These are phyloP conservation scores for Pleurotus cornucopiae DNA, from an alignment of 768 basidiomycete species.

Conservation along the genomic window DNA sequence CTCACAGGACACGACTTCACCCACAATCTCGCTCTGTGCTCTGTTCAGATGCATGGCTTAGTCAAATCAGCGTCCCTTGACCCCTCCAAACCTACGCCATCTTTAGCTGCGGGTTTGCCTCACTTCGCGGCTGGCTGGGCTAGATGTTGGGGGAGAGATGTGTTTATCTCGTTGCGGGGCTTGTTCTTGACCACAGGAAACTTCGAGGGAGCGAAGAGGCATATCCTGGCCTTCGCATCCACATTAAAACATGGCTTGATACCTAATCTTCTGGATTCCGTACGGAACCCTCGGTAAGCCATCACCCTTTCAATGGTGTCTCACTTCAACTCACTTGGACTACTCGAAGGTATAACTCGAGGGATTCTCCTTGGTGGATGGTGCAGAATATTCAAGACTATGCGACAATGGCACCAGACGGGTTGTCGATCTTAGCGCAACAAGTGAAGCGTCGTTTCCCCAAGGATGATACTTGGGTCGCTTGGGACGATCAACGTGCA, in stretches of 20 bases:
- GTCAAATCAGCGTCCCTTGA: conserved; percentile 90
- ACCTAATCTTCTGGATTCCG: conserved; percentile 91
- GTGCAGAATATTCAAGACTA: conserved; percentile 98
- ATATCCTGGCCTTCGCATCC: conserved; percentile 90
- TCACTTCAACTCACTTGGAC: not conserved
- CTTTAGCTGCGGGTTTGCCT: conserved; percentile 90
- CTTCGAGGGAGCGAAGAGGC: conserved; percentile 77
- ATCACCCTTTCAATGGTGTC: not conserved
- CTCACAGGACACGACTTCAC: conserved; percentile 83
- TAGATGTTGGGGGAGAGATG: conserved; percentile 93
- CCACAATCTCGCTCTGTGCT: conserved; percentile 81
- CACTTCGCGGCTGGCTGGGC: conserved; percentile 95
- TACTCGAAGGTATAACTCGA: conserved; percentile 76
- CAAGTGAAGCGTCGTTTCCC: conserved; percentile 92
- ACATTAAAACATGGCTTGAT: conserved; percentile 95
- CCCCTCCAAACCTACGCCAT: conserved; percentile 64
- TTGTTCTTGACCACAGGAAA: conserved; percentile 93
- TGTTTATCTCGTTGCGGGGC: conserved; percentile 91
- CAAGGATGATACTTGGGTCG: conserved; percentile 87
- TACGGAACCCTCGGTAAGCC: conserved; percentile 72
- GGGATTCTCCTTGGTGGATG: conserved; percentile 99
- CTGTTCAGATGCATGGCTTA: conserved; percentile 86
- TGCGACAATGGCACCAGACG: conserved; percentile 77
- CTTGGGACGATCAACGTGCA: conserved; percentile 83
- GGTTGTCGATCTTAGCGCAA: conserved; percentile 74